Evolutionary conservation across 148 eudicot species (phyloP), one percentile per base, ranked within the genome.

Genomic region (Nepenthes gracilis): DNA sequence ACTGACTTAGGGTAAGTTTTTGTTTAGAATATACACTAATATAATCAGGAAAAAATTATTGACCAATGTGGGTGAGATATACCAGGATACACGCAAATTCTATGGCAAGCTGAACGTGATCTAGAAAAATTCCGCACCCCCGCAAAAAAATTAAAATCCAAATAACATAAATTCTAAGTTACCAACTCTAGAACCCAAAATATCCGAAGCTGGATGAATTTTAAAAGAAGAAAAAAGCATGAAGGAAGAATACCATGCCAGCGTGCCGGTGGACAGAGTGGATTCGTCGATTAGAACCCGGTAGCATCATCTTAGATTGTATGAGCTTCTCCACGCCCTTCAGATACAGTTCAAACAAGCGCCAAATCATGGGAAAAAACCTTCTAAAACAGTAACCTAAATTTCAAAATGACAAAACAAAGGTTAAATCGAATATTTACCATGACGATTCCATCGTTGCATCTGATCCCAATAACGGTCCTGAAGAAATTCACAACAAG

Each of bases 261-360:
- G 97, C 76, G 58, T 87, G 97, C 32, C 93, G 90, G 62, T 87
- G 88, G 61, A 85, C 96, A 35, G 97, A 72, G 61, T 91, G 97
- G 33, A 88, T 85, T 75, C 97, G 78, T 3, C 97, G 77, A 70
- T 87, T 91, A 13, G 97, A 91, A 7, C 96, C 96, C 2, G 97
- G 96, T 48, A 91, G 66, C 97, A 91, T 85, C 97, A 91, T 91
- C 83, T 91, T 91, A 2, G 97, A 91, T 38, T 86, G 85, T 55
- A 91, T 85, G 34, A 87, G 81, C 78, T 87, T 87, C 84, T 87
- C 96, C 63, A 87, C 97, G 43, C 97, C 95, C 95, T 87, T 61
- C 45, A 59, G 37, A 61, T 9, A 38, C 48, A 38, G 45, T 2
- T 8, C 7, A 11, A 40, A 49, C 1, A 15, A 40, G 10, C 53